Conservation (phyloP, 177 flowering plant species). For the Vitis hybrid region DNA sequence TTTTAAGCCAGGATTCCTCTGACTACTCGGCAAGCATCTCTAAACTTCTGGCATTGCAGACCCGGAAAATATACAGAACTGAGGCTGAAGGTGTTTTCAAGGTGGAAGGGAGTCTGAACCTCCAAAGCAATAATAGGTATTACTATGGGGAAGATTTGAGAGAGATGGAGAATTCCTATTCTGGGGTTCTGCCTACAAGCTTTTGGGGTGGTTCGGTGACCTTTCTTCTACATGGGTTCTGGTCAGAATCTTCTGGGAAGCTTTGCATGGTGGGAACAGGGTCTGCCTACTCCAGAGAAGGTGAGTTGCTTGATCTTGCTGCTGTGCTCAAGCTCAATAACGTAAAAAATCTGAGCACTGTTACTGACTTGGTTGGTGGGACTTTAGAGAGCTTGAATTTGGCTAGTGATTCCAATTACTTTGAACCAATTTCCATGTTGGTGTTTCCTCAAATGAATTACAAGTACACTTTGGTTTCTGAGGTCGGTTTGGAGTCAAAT, state of each 20-base stretch:
- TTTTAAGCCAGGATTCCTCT: conserved; percentile 9
- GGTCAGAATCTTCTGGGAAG: conserved; percentile 43
- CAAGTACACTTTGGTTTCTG: conserved; percentile 29
- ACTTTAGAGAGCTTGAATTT: conserved; percentile 41
- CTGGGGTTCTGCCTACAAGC: too few relatives aligned
- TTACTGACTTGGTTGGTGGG: conserved; percentile 50
- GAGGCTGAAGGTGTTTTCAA: conserved; percentile 17
- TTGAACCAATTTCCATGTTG: conserved; percentile 45
- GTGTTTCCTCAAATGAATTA: conserved; percentile 32
- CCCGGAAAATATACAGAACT: conserved; percentile 11
- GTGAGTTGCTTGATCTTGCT: conserved; percentile 26
- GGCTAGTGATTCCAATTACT: conserved; percentile 15
- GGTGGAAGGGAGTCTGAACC: conserved; percentile 18
- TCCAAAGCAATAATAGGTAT: too few relatives aligned
- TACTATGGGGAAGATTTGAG: too few relatives aligned
- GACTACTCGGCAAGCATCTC: conserved; percentile 1
- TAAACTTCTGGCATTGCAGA: neutral
- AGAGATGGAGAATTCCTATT: too few relatives aligned
- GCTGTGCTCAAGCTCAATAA: conserved; percentile 49
- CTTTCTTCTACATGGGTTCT: conserved; percentile 51
- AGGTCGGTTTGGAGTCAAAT: conserved; percentile 15
- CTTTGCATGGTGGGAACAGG: conserved; percentile 67
- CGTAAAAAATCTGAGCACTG: conserved; percentile 25
- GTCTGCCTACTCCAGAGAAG: conserved; percentile 14
- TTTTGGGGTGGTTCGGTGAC: too few relatives aligned